Evolutionary conservation across 129 eudicot species (phyloP).

Genomic region (Chrysanthemum seticuspe): DNA sequence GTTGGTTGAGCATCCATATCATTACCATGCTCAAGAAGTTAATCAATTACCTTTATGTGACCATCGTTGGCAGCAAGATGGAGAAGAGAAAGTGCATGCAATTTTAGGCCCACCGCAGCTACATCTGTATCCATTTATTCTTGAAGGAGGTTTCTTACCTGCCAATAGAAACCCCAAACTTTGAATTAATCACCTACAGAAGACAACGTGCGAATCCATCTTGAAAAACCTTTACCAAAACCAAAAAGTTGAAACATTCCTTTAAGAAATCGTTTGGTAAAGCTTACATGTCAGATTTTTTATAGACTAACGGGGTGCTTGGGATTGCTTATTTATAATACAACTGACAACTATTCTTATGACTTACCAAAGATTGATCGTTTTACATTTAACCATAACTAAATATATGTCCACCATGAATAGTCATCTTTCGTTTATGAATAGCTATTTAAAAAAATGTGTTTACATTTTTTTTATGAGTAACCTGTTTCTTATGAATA

Average conservation of each 20-base stretch:
- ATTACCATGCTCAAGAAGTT: slow-evolving; percentile 79
- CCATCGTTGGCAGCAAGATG: slow-evolving; percentile 98
- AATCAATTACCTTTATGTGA: slow-evolving; percentile 83
- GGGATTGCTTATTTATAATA: too few species aligned
- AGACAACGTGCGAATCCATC: not conserved
- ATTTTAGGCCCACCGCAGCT: slow-evolving; percentile 78
- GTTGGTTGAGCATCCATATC: slow-evolving; percentile 89
- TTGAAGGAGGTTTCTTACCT: not conserved
- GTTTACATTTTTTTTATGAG: too few species aligned
- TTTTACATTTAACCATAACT: too few species aligned
- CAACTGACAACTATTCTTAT: too few species aligned
- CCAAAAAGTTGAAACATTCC: not conserved
- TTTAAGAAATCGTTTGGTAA: too few species aligned
- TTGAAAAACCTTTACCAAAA: not conserved
- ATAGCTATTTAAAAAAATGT: too few species aligned
- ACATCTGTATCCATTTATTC: slow-evolving; percentile 44
- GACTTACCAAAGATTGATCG: too few species aligned
- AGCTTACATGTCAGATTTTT: too few species aligned
- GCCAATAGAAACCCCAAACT: not conserved
- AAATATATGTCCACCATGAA: too few species aligned
- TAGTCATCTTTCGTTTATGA: too few species aligned
- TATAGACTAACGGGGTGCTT: too few species aligned
- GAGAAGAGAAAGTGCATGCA: slow-evolving; percentile 83
- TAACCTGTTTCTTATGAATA: too few species aligned
- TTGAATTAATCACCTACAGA: not conserved